Evolutionary conservation across 169 alveolate genomes (phyloP), one percentile per base, ranked within the genome.

Genomic region (Plasmodium yoelii): DNA sequence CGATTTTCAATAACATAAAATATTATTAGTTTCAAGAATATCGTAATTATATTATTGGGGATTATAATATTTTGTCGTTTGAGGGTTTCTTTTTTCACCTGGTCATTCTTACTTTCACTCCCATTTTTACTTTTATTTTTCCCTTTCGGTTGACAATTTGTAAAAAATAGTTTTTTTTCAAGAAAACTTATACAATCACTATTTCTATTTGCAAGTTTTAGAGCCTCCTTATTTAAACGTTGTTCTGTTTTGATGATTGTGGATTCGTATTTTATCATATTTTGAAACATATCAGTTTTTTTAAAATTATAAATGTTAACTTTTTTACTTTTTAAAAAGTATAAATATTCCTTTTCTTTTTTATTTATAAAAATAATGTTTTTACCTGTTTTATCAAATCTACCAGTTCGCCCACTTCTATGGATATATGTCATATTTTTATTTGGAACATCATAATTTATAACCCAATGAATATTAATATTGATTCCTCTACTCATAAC

Each of bases 341-440:
- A 77, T 63, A 77, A 47, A 44, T 77, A 77, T 34, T 77, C 88
- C 19, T 77, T 77, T 44, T 77, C 88, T 46, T 77, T 65, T 68
- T 77, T 77, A 57, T 77, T 77, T 49, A 77, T 18, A 15, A 77
- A 44, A 24, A 77, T 64, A 9, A 77, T 49, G 12, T 51, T 77
- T 77, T 77, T 77, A 12, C 88, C 88, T 6, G 24, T 77, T 64
- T 77, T 77, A 24, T 77, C 75, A 77, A 77, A 77, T 64, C 88
- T 61, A 5, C 80, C 88, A 18, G 88, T 77, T 49, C 88, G 63
- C 4, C 88, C 88, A 77, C 88, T 77, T 44, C 88, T 46, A 64
- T 77, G 88, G n/a, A 77, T 64, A 10, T 77, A 77, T 1, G 88
- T 77, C 69, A 77, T 77, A 77, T 77, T 77, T 51, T 77, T 77